Evolutionary conservation across 805 yeast species (phyloP).

Genomic region (Candida tibetensis): DNA sequence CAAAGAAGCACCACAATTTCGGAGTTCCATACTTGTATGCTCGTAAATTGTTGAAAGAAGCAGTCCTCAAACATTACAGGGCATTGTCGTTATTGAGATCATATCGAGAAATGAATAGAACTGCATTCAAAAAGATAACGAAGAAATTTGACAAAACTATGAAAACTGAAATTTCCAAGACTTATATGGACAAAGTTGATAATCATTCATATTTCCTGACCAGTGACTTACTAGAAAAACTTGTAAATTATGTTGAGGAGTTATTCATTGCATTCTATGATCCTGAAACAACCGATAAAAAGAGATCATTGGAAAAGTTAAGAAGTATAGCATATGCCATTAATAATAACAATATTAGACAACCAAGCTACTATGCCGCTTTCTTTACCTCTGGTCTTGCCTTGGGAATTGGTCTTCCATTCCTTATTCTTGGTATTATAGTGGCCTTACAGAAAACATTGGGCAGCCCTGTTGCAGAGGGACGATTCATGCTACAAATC

Average conservation of each 20-base stretch:
- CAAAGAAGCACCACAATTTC: constrained; percentile 27
- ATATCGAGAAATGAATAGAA: constrained; percentile 72
- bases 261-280: constrained; percentile 65
- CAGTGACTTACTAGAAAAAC: constrained; percentile 64
- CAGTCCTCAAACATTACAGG: constrained; percentile 70
- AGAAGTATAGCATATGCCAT: constrained; percentile 42
- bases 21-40: constrained; percentile 63
- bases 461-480: constrained; percentile 48
- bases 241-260: constrained; percentile 63
- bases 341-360: constrained; percentile 27
- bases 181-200: constrained; percentile 59
- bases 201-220: constrained; percentile 51
- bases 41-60: constrained; percentile 62
- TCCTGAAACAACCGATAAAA: constrained; percentile 46
- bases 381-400: constrained; percentile 64
- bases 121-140: constrained; percentile 84
- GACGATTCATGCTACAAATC: constrained; percentile 65
- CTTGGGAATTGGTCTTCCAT: constrained; percentile 68
- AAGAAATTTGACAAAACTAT: constrained; percentile 87
- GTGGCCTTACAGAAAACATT: constrained; percentile 45
- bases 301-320: constrained; percentile 68
- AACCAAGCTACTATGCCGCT: constrained; percentile 34
- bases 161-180: constrained; percentile 37
- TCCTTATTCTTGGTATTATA: constrained; percentile 58
- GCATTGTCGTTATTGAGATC: constrained; percentile 67